These are phyloP conservation scores for Elsinoe perseae DNA, from an alignment of 2,329 filamentous ascomycete species.

Conservation along the genomic window DNA sequence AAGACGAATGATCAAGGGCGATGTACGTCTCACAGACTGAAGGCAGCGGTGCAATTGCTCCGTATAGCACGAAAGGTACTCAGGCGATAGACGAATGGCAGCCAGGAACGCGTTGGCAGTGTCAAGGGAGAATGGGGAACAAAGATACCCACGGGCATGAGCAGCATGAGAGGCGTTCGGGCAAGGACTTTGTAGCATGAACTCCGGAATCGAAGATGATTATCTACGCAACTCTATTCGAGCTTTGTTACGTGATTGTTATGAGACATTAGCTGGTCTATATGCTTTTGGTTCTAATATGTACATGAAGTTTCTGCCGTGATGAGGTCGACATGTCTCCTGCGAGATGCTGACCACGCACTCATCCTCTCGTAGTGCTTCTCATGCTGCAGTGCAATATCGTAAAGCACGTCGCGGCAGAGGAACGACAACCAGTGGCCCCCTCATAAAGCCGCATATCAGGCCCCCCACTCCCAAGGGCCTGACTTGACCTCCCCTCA, in stretches of 20 bases:
- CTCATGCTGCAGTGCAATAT: not conserved
- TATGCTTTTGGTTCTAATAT: constrained; percentile 2
- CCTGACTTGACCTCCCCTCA: not conserved
- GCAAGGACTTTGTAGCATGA: not conserved
- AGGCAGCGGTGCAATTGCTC: not conserved
- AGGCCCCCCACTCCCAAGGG: not conserved
- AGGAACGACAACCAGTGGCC: not conserved
- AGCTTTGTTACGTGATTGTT: not conserved
- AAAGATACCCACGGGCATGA: constrained; percentile 4
- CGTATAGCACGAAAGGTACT: not conserved
- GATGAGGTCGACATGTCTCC: not conserved
- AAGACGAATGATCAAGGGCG: not conserved
- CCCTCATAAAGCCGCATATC: not conserved
- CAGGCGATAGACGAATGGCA: too few relatives aligned
- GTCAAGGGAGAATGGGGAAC: not conserved
- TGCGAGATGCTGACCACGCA: not conserved
- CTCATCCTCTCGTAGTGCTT: not conserved
- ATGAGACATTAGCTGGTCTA: constrained; percentile 11
- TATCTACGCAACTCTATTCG: not conserved
- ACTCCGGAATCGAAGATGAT: not conserved
- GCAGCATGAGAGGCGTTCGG: constrained; percentile 4
- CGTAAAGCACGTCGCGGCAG: not conserved
- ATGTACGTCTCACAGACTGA: not conserved
- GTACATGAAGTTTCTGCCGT: constrained; percentile 13
- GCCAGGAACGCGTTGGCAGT: too few relatives aligned